A percentile compares a stretch with the other conserved stretches of the same genome.
Evolutionary conservation across 2,329 filamentous ascomycete species (phyloP).

Genomic region (Microdochium trichocladiopsis): DNA sequence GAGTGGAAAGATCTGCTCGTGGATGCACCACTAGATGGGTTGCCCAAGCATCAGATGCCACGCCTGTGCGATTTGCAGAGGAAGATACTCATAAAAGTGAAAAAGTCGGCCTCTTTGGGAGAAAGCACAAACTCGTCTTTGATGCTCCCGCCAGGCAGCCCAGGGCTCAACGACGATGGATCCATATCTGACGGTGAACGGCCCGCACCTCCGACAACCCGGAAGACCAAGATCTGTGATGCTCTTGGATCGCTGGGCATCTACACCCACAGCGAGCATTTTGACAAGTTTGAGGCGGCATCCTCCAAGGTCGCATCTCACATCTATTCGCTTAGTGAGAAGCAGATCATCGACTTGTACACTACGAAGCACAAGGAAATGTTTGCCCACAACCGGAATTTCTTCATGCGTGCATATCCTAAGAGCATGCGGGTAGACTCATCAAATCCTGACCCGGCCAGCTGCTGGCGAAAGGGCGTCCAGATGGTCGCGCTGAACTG

Average conservation of each 20-base stretch:
- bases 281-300: constrained; percentile 62
- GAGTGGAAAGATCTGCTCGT: constrained; percentile 75
- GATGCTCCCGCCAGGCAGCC: constrained; percentile 4
- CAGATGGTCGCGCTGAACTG: constrained; percentile 98
- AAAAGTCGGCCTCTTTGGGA: constrained; percentile 36
- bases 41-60: constrained; percentile 51
- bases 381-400: constrained; percentile 79
- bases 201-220: constrained; percentile 16
- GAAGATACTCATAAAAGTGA: constrained; percentile 82
- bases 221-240: constrained; percentile 60
- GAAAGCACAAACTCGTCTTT: constrained; percentile 24
- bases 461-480: constrained; percentile 87
- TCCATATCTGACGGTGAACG: constrained; percentile 38
- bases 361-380: constrained; percentile 64
- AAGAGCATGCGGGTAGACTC: constrained; percentile 72
- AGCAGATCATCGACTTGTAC: constrained; percentile 55
- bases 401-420: constrained; percentile 89
- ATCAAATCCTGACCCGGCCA: constrained; percentile 89
- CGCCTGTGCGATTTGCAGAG: constrained; percentile 63
- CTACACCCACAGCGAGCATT: constrained; percentile 82
- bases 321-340: constrained; percentile 87
- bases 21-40: constrained; percentile 43
- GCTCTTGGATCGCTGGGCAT: constrained; percentile 69
- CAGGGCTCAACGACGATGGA: constrained; percentile 22
- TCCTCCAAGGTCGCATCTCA: constrained; percentile 51